Base-by-base conservation (phyloP, 495 filamentous ascomycete genomes). In the Chaetomium tenue region DNA sequence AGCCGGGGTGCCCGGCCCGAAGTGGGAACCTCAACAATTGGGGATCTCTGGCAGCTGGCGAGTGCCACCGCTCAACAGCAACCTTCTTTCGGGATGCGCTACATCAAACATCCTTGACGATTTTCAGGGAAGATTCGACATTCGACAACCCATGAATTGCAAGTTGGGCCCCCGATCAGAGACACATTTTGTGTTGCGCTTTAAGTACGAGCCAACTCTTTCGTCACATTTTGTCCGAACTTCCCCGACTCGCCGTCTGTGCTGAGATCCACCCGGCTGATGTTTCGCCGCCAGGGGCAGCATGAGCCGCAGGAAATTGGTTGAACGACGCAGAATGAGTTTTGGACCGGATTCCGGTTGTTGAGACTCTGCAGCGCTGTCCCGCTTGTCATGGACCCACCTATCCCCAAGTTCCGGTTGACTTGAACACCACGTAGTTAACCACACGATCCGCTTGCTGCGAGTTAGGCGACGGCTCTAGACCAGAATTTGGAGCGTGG, bases 11-110 rank as follows among this genome's bases (percentile, higher is more conserved):
- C 44, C 57, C 58, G 62, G 55, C n/a, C 42, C 52, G 26, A 20
- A 26, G 47, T 61, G 60, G 68, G 61, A 56, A 52, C 72, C 72
- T 72, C 72, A 74, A 74, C 72, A 74, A 70, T 70, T 72, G 66
- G 70, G 68, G 71, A 44, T 8, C 53, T 47, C 44, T 54, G n/a
- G 56, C n/a, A 51, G n/a, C 16, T 47, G 48, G 22, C 61, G 33
- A 50, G 18, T 26, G 39, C 23, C 22, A 52, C 23, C 22, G 11
- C 48, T 16, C 48, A 52, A 52, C 48, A 26, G 16, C 52, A 20
- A 33, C 20, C 2, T 5, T 20, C 25, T 28, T 18, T 30, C 20
- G 26, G 5, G 26, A 23, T 53, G 26, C 1, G 23, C 33, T 8
- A 37, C 5, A 12, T 8, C 33, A 37, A 37, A 37, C 9, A n/a